Base-by-base conservation (phyloP, 805 yeast species). In the Teunomyces funiuensis region DNA sequence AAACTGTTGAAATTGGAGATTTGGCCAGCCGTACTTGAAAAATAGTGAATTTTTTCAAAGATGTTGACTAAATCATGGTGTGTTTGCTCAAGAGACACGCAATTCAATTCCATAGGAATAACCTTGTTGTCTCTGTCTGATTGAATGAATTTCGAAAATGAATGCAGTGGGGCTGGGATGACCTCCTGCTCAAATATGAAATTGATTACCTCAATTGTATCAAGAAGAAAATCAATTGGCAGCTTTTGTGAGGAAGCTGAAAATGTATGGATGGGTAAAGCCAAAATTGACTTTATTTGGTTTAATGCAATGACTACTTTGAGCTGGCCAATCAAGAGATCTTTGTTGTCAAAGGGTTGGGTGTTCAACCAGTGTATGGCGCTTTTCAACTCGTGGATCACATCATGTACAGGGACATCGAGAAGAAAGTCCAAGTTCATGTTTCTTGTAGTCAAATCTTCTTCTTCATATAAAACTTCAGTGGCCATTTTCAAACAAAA, bases 391-490 rank as follows among this genome's bases (percentile, higher is more conserved):
- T 58, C 63, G 6, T 51, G 48, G 4, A 54, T 23, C 0, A 65
- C 57, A 6, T 50, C 46, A 14, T 51, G 53, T 3, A 55, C 39
- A 9, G 58, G 42, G 6, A 65, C 52, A 36, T 50, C 55, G 10
- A 39, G 36, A 36, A 68, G 56, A 40, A 63, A 64, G 45, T 49
- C 52, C 72, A 69, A 51, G 28, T 79, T 81, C 81, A 83, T 79
- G 10, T 72, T 70, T 50, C 83, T 77, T 1, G 84, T 76, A 42
- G 81, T 80, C 23, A 85, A 63, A 60, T 86, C 95, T 55, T 85
- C 93, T 53, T 83, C 93, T 53, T 85, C 88, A 47, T 76, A 79
- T 8, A 84, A 65, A 6, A 80, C 83, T n/a, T 82, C 82, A 39
- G 65, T 65, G 2, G 82, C 80, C 27, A 82, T 63, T 6, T 61